Evolutionary conservation across 257 asterid species (phyloP).

Genomic region (Capsicum rhomboideum): DNA sequence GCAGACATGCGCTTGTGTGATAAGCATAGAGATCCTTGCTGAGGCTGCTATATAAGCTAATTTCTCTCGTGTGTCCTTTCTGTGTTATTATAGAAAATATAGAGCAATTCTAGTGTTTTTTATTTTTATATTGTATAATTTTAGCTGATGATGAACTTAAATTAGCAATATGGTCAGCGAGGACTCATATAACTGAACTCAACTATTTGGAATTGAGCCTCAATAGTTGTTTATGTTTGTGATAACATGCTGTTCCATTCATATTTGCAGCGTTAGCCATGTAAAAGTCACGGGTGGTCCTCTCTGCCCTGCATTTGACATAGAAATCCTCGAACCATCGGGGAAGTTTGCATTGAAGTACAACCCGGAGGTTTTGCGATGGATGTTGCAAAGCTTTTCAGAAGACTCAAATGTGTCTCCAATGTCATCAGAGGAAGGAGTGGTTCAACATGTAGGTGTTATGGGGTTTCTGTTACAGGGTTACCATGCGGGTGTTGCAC

Average conservation of each 20-base stretch:
- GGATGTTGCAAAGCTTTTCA: conserved; percentile 24
- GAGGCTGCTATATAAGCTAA: neutral
- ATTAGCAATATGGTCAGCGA: neutral
- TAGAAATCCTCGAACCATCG: conserved; percentile 28
- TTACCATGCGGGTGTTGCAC: conserved; percentile 18
- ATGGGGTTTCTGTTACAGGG: conserved; percentile 34
- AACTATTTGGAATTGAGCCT: neutral
- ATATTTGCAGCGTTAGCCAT: conserved; percentile 50
- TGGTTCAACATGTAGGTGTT: conserved; percentile 11
- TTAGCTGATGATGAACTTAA: neutral
- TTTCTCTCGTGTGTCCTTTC: neutral
- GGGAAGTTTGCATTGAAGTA: conserved; percentile 41
- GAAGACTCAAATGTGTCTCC: conserved; percentile 13
- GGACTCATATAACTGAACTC: neutral
- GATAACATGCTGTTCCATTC: neutral
- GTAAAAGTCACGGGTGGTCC: conserved; percentile 59
- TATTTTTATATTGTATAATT: neutral
- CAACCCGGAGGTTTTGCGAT: conserved; percentile 25
- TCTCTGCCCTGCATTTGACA: conserved; percentile 55
- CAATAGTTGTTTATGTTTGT: neutral
- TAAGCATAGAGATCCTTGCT: neutral
- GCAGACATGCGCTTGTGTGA: neutral
- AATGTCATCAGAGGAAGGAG: neutral
- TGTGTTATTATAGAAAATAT: neutral
- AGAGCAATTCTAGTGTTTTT: neutral